Evolutionary conservation across 192 early-diverging fungal species (phyloP).

Genomic region (Coemansia sp.): DNA sequence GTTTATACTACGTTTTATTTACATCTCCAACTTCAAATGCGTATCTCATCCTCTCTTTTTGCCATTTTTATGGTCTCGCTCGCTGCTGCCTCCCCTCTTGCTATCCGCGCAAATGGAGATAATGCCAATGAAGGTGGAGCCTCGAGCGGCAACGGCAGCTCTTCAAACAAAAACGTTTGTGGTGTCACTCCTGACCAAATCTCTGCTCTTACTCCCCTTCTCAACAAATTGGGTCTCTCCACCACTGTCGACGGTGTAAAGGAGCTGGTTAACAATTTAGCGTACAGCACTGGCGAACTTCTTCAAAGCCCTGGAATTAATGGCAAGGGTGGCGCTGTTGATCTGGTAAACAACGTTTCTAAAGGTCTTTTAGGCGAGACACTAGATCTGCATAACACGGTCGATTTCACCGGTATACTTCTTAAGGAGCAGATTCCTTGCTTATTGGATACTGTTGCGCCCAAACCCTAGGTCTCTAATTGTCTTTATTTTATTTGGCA

Average conservation of each 20-base stretch:
- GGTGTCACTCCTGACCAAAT: constrained; percentile 38
- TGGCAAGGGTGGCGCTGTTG: constrained; percentile 25
- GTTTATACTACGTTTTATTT: too few species aligned
- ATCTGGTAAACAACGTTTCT: constrained; percentile 38
- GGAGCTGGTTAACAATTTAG: constrained; percentile 38
- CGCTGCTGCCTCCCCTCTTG: constrained; percentile 23
- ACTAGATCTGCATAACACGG: constrained; percentile 26
- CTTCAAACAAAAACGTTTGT: constrained; percentile 20
- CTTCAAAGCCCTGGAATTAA: constrained; percentile 33
- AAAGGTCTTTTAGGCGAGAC: constrained; percentile 30
- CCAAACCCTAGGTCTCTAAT: too few species aligned
- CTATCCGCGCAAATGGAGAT: neutral
- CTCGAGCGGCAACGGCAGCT: neutral
- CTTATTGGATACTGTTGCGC: neutral
- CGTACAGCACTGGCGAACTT: constrained; percentile 21
- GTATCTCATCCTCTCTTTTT: constrained; percentile 25
- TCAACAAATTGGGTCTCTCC: constrained; percentile 41
- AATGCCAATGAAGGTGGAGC: neutral
- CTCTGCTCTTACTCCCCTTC: constrained; percentile 42
- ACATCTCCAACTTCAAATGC: too few species aligned
- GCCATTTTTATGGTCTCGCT: constrained; percentile 19
- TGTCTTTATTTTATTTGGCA: too few species aligned
- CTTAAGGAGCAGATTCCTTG: neutral
- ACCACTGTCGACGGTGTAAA: constrained; percentile 45
- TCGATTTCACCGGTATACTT: neutral